Evolutionary conservation across 495 filamentous ascomycete species (phyloP).

Genomic region (Annulohypoxylon bovei): DNA sequence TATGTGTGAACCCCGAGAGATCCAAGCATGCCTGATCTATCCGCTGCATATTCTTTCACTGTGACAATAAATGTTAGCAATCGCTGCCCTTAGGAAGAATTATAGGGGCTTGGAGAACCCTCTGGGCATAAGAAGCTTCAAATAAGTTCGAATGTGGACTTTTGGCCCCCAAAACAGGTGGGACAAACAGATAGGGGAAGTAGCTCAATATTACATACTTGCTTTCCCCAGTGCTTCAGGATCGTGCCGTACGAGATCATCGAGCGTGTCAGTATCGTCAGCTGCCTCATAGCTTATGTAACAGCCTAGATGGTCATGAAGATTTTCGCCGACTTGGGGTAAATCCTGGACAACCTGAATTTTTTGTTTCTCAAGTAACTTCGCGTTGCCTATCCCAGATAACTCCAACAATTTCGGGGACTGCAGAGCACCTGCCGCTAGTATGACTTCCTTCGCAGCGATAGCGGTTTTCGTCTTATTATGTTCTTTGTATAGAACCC

Average conservation of each 20-base stretch:
- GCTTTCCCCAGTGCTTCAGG: slow-evolving; percentile 11
- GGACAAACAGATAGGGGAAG: background rate
- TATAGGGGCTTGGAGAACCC: background rate
- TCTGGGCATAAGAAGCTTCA: background rate
- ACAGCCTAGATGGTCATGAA: slow-evolving; percentile 62
- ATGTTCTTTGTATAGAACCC: slow-evolving; percentile 55
- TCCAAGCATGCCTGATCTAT: slow-evolving; percentile 18
- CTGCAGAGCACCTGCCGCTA: slow-evolving; percentile 64
- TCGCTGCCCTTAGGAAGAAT: background rate
- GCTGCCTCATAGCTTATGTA: slow-evolving; percentile 27
- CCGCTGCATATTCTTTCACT: slow-evolving; percentile 11
- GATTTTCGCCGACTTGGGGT: slow-evolving; percentile 64
- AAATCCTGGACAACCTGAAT: slow-evolving; percentile 59
- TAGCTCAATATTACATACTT: background rate
- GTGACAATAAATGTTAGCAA: background rate
- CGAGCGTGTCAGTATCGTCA: slow-evolving; percentile 25
- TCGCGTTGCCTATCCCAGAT: slow-evolving; percentile 62
- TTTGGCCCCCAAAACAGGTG: background rate
- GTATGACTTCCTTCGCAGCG: slow-evolving; percentile 63
- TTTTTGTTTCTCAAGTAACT: slow-evolving; percentile 51
- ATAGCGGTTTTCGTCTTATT: slow-evolving; percentile 44
- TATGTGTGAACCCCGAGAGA: slow-evolving; percentile 17
- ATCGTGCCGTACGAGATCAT: slow-evolving; percentile 3
- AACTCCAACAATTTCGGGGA: slow-evolving; percentile 67
- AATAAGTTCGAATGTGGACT: background rate